Evolutionary conservation across 2,329 filamentous ascomycete species (phyloP).

Genomic region (Xylariaceae sp.): DNA sequence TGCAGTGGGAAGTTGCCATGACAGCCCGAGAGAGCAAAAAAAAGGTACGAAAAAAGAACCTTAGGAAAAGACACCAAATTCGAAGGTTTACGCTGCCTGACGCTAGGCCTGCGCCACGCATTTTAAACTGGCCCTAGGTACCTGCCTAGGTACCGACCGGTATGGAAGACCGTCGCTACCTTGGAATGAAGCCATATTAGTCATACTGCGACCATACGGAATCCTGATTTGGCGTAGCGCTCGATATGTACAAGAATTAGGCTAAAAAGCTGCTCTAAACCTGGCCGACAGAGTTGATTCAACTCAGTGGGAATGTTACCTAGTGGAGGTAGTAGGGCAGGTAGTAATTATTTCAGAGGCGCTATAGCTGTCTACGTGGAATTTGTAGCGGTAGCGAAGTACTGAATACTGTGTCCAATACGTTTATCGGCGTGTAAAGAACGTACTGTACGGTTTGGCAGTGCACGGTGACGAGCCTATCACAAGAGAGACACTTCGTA

Average conservation of each 20-base stretch:
- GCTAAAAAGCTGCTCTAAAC: not conserved
- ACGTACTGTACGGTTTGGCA: not conserved
- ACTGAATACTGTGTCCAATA: not conserved
- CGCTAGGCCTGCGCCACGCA: not conserved
- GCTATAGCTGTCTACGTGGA: too few species aligned
- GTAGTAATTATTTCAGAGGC: too few species aligned
- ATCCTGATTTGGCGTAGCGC: not conserved
- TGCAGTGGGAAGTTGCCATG: not conserved
- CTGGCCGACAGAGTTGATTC: too few species aligned
- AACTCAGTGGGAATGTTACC: not conserved
- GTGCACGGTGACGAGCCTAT: not conserved
- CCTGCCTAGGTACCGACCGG: not conserved
- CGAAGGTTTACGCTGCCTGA: not conserved
- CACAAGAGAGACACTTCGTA: not conserved
- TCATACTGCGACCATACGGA: not conserved
- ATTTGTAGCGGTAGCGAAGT: too few species aligned
- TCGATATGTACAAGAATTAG: not conserved
- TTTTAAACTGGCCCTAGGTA: not conserved
- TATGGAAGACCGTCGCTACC: not conserved
- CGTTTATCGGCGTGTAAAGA: not conserved
- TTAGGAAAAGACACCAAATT: not conserved
- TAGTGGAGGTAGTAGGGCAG: not conserved
- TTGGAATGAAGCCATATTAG: not conserved
- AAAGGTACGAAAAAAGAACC: not conserved
- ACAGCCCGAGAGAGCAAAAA: not conserved